phyloP scores from a whole-genome alignment of 2,329 filamentous ascomycete species.

The Lasiodiplodia gonubiensis region DNA sequence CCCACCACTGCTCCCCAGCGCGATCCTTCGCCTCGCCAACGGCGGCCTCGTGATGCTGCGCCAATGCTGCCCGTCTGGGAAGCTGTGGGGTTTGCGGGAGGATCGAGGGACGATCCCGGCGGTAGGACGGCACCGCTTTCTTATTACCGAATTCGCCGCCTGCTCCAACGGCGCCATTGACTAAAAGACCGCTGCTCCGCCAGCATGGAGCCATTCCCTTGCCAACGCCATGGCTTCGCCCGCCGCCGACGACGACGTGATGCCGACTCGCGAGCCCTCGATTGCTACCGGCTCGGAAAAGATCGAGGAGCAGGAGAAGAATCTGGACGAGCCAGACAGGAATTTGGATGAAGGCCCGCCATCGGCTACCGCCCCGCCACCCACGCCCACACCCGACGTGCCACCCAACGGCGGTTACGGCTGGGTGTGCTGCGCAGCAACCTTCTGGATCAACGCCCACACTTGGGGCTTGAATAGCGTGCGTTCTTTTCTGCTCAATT shows the following conservation, averaged over 20 bases:
- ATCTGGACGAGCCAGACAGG: slow-evolving; percentile 11
- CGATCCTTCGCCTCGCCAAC: neutral
- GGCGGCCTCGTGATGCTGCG: slow-evolving; percentile 5
- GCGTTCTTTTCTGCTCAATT: slow-evolving; percentile 29
- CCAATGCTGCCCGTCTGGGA: slow-evolving; percentile 12
- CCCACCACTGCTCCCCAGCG: neutral
- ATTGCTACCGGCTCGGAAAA: slow-evolving; percentile 1
- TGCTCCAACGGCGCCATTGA: neutral
- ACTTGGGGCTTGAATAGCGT: slow-evolving; percentile 55
- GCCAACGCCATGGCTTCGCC: neutral
- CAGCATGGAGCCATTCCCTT: neutral
- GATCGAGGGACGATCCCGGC: slow-evolving; percentile 17
- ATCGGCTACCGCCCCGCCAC: neutral
- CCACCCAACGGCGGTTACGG: slow-evolving; percentile 68
- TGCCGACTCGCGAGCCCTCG: slow-evolving; percentile 9
- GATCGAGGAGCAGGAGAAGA: slow-evolving; percentile 11
- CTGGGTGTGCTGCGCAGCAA: slow-evolving; percentile 59
- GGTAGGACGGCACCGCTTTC: slow-evolving; percentile 4
- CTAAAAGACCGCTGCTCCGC: slow-evolving; percentile 13
- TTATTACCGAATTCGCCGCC: slow-evolving; percentile 8
- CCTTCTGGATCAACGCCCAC: slow-evolving; percentile 53
- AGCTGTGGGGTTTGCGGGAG: slow-evolving; percentile 14
- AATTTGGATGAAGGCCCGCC: neutral
- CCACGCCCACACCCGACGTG: neutral
- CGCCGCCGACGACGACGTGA: neutral